Evolutionary conservation across 177 flowering plant species (phyloP), one percentile per base, ranked within the genome.

Genomic region (Vitis hybrid): DNA sequence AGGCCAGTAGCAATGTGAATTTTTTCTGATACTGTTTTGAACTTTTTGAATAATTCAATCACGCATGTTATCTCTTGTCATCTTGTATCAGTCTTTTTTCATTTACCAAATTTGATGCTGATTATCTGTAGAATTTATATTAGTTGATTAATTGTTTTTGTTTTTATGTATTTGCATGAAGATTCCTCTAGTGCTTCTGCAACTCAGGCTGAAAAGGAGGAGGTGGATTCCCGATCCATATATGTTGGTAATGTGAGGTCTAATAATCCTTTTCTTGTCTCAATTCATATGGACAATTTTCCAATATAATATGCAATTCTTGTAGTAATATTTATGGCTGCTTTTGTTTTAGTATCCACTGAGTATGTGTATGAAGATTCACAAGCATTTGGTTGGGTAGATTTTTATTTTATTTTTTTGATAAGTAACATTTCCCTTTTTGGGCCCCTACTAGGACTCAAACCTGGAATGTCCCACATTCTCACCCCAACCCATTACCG

Each of bases 191-290:
- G 86, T 66, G 71, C 81, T 68, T 77, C 88, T 70, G 87, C 89
- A 58, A 85, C 86, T 56, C 87, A 82, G 75, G 97, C 93, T 71
- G 94, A 89, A 73, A 92, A 94, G 78, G 97, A 94, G 89, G 98
- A 94, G 73, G 93, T 85, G 74, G 98, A 93, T 86, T 19, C 94
- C 15, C 91, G 97, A 9, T 93, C 98, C 13, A 88, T 93, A 56
- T 93, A 92, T 87, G 98, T 93, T 80, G 98, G 98, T 68, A 93
- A 93, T 84, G 98, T 93, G 82, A 89, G 98, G 69, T 62, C 77
- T 74, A 60, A 19, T 52, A 14, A 50, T 70, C 70, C 74, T 66
- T 74, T 59, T 55, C 10, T n/a, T 65, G 48, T 51, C 6, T 52
- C 17, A 1, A 2, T 70, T 30, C 8, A 6, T 21, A 1, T 34